Evolutionary conservation across 2,329 filamentous ascomycete genomes (phyloP), one percentile per base, ranked within the genome.

Genomic region (Hysterium pulicare): DNA sequence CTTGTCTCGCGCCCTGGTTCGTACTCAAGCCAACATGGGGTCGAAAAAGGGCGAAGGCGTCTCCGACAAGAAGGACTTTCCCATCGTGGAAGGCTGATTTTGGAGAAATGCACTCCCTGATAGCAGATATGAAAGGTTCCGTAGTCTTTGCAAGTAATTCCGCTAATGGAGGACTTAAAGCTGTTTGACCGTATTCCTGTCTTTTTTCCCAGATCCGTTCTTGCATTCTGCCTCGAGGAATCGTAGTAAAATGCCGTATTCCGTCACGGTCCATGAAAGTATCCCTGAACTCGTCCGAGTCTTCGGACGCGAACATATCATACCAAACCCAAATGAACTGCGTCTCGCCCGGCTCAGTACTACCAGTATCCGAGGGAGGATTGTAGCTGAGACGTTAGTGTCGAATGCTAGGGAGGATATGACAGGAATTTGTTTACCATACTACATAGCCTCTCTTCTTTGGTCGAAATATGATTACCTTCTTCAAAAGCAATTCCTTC

Each of bases 301-400:
- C 53, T 13, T 64, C 57, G n/a, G n/a, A n/a, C 1, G 55, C 39
- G 30, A 66, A 60, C 38, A 70, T 67, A 40, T 55, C 59, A 49
- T 74, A 75, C 67, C 69, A 73, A 2, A 74, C 66, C 56, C 61
- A 72, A 44, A 73, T 74, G 42, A 73, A 51, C 3, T 69, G 58
- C 8, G 67, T 58, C 7, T 67, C 49, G 1, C 64, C 67, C 0
- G 54, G 46, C 10, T 50, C 13, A 13, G 13, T 28, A 28, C 24
- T 28, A 13, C 24, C 24, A 28, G 8, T 28, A 28, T 28, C 24
- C 8, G 24, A 28, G 8, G 24, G 24, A 8, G 13, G 8, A 28
- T 28, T 28, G 24, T 28, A 28, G 13, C 24, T 28, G 13, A 8
- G 24, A 28, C 13, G n/a, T n/a, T n/a, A n/a, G n/a, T n/a, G n/a